Evolutionary conservation across 2,329 filamentous ascomycete species (phyloP).

Genomic region (Hortaea werneckii): DNA sequence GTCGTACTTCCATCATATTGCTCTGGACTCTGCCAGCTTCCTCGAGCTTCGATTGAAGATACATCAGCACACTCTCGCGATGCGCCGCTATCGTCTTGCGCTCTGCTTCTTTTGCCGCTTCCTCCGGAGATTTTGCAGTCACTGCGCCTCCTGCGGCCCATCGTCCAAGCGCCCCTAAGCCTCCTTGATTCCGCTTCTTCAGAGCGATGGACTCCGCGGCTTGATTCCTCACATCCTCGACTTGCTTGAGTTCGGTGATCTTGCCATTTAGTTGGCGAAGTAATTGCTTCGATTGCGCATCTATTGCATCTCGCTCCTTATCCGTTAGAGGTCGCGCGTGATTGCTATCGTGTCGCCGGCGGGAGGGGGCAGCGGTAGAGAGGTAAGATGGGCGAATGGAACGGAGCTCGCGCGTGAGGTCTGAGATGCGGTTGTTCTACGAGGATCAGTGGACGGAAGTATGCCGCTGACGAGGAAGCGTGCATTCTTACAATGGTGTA

Average conservation of each 20-base stretch:
- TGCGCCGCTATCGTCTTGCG: constrained; percentile 58
- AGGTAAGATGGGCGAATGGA: constrained; percentile 85
- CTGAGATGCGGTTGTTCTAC: constrained; percentile 75
- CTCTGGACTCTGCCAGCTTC: constrained; percentile 69
- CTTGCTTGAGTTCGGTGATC: constrained; percentile 69
- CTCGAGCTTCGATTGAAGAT: constrained; percentile 64
- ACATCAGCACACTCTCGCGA: constrained; percentile 76
- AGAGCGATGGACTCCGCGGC: constrained; percentile 60
- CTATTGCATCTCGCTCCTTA: constrained; percentile 72
- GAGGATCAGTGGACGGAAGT: constrained; percentile 5
- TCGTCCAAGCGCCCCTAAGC: constrained; percentile 58
- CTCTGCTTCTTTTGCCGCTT: constrained; percentile 60
- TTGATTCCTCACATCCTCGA: constrained; percentile 70
- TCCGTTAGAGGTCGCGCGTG: constrained; percentile 58
- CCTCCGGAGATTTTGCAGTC: constrained; percentile 52
- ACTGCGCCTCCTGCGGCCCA: constrained; percentile 50
- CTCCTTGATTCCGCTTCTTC: constrained; percentile 54
- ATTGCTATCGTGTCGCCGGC: constrained; percentile 28
- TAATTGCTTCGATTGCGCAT: constrained; percentile 74
- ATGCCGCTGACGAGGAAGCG: background rate
- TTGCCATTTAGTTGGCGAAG: constrained; percentile 75
- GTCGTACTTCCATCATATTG: constrained; percentile 82
- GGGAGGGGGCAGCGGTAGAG: constrained; percentile 56
- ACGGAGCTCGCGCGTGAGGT: constrained; percentile 68
- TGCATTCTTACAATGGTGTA: constrained; percentile 63